A percentile compares a stretch with the other conserved stretches of the same genome.
Conservation (phyloP, 2,329 filamentous ascomycete genomes). For the Trichophyton mentagrophytes region DNA sequence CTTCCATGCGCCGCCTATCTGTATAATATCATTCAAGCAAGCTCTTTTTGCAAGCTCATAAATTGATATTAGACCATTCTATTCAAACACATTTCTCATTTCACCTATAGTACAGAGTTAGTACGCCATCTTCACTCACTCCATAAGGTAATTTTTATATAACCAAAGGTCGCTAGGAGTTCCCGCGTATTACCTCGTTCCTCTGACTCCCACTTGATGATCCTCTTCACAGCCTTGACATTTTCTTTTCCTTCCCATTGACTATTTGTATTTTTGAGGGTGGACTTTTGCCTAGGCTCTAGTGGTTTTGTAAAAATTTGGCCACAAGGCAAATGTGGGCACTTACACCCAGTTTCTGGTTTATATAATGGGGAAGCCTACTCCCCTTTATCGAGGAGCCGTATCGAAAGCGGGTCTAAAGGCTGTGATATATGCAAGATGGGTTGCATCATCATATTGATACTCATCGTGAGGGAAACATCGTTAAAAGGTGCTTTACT, state of each 20-base stretch:
- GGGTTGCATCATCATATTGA: conserved; percentile 15
- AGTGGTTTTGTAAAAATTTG: no score
- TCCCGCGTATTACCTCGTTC: neutral
- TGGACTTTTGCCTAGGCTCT: neutral
- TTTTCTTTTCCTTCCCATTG: neutral
- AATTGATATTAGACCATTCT: neutral
- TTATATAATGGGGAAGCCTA: conserved; percentile 13
- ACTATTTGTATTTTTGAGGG: neutral
- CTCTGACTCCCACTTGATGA: neutral
- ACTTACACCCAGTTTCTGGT: conserved; percentile 7
- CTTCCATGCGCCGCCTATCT: neutral
- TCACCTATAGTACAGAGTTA: neutral
- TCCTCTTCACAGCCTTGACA: neutral
- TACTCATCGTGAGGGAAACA: conserved; percentile 12
- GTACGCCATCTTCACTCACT: neutral
- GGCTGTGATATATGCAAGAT: conserved; percentile 12
- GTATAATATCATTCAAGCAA: conserved; percentile 3
- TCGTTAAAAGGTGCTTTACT: conserved; percentile 19
- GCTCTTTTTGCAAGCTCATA: neutral
- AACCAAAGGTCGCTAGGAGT: neutral
- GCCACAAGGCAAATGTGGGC: neutral
- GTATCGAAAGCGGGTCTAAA: conserved; percentile 10
- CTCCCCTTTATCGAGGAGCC: conserved; percentile 7
- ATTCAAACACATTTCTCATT: neutral
- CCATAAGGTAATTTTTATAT: neutral